Conservation (phyloP, 176 grass and related monocot genomes). For the Saccharum officinarum region DNA sequence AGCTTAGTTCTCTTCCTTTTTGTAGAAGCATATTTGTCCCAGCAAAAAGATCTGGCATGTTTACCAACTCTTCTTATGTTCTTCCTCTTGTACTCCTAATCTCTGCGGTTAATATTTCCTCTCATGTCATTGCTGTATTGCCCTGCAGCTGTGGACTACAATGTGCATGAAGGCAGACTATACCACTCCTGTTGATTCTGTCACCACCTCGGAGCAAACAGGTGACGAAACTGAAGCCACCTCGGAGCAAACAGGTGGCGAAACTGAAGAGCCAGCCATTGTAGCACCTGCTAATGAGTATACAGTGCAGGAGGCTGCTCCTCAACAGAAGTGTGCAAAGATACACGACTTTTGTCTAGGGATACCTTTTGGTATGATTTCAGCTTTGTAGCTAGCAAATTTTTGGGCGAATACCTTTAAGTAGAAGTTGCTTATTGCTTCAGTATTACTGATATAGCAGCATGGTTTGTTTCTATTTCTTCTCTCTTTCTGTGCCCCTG, state of each 20-base stretch:
- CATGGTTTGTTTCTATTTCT: conserved; percentile 14
- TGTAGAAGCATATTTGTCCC: background rate
- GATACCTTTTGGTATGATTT: conserved; percentile 56
- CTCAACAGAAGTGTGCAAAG: conserved; percentile 65
- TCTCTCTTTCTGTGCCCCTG: background rate
- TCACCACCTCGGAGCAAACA: conserved; percentile 36
- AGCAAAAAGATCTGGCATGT: background rate
- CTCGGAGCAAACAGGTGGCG: conserved; percentile 48
- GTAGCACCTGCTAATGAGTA: conserved; percentile 34
- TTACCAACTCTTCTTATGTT: background rate
- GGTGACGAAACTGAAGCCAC: conserved; percentile 33
- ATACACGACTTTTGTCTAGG: conserved; percentile 97
- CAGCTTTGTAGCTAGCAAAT: conserved; percentile 4
- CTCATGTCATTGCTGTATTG: conserved; percentile 13
- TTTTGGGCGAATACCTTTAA: background rate
- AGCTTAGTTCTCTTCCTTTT: background rate
- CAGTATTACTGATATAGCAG: background rate
- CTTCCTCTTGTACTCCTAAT: background rate
- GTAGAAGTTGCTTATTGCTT: conserved; percentile 1
- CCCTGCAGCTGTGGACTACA: conserved; percentile 44
- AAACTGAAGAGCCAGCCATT: conserved; percentile 39
- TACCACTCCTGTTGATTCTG: conserved; percentile 44
- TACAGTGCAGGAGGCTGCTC: conserved; percentile 34
- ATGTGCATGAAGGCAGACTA: conserved; percentile 57
- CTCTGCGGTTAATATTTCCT: conserved; percentile 12